A percentile compares a stretch with the other conserved stretches of the same genome.
Evolutionary conservation across 2,329 filamentous ascomycete genomes (phyloP).

Genomic region (Sordariomycetes sp.): DNA sequence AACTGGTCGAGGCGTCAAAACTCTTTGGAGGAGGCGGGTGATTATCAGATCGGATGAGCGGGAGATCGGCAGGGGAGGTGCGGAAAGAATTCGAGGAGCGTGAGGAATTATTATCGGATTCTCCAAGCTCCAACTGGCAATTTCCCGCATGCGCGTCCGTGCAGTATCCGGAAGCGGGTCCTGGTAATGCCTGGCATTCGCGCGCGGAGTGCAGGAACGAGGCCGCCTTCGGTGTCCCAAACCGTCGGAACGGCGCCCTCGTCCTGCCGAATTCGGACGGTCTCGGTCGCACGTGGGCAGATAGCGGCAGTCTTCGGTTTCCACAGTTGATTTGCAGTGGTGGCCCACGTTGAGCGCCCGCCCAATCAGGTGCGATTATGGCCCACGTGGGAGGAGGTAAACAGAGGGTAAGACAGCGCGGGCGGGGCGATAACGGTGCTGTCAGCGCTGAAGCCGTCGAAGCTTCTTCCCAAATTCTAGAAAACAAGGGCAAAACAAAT

Average conservation of each 20-base stretch:
- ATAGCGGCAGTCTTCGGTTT: no score
- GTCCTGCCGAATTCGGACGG: background rate
- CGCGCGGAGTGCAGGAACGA: no score
- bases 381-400: background rate
- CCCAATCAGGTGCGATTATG: background rate
- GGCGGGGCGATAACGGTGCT: no score
- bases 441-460: no score
- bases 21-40: background rate
- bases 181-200: no score
- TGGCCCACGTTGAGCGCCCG: no score
- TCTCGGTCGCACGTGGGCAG: no score
- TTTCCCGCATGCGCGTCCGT: background rate
- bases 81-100: background rate
- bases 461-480: no score
- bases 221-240: background rate
- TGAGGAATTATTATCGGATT: background rate
- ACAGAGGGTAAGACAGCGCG: no score
- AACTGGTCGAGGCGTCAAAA: background rate
- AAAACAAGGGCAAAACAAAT: no score
- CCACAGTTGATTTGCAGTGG: no score
- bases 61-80: background rate
- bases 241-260: background rate
- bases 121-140: background rate
- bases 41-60: background rate
- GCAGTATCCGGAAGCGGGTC: no score